Evolutionary conservation across 177 flowering plant species (phyloP).

Genomic region (Vitis hybrid): DNA sequence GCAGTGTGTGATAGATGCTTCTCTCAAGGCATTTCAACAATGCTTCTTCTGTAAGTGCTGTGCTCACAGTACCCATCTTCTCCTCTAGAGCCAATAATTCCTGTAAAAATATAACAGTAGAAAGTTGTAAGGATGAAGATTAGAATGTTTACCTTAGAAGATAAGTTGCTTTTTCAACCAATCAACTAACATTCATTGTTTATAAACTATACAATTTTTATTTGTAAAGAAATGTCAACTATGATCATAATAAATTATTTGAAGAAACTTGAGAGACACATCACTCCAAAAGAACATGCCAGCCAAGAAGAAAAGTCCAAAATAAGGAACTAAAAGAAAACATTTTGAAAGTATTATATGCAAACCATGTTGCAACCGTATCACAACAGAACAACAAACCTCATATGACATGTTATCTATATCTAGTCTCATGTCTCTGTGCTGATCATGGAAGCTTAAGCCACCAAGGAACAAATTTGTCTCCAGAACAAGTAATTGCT

Average conservation of each 20-base stretch:
- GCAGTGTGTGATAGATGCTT: conserved; percentile 35
- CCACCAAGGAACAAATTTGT: conserved; percentile 66
- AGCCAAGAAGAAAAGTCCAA: not conserved
- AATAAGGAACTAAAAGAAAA: not conserved
- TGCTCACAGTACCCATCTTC: conserved; percentile 92
- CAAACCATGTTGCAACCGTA: too few species aligned
- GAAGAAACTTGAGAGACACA: not conserved
- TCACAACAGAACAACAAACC: conserved; percentile 40
- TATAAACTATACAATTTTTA: not conserved
- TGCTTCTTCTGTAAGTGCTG: conserved; percentile 81
- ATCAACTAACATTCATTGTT: not conserved
- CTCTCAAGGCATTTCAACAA: conserved; percentile 56
- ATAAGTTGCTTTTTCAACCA: not conserved
- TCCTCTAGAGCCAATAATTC: conserved; percentile 93
- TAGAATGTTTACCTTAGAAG: not conserved
- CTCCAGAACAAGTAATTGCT: conserved; percentile 81
- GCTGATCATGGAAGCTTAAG: conserved; percentile 72
- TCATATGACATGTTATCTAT: conserved; percentile 99
- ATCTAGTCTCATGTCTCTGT: conserved; percentile 93
- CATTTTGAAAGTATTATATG: not conserved
- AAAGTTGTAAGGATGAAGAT: not conserved
- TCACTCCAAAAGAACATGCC: not conserved
- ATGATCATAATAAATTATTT: not conserved
- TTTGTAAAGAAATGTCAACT: not conserved
- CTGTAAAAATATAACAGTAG: conserved; percentile 32